phyloP scores from a whole-genome alignment of 768 basidiomycete genomes.

The Melanogaster broomeanus region DNA sequence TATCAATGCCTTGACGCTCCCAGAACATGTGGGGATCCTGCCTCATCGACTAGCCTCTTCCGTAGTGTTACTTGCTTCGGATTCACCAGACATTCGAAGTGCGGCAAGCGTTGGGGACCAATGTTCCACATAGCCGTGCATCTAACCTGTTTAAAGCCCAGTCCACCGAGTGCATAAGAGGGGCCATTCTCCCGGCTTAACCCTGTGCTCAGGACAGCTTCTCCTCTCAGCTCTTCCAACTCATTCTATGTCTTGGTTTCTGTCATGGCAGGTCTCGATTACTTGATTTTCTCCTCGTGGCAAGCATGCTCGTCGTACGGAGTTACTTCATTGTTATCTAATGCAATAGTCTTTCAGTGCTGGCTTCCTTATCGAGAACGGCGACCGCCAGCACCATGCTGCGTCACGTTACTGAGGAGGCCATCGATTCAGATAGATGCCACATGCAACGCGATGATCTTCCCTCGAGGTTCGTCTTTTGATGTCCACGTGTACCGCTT shows the following conservation, averaged over 20 bases:
- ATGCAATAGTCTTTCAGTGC: slow-evolving; percentile 11
- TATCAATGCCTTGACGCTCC: slow-evolving; percentile 24
- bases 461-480: slow-evolving; percentile 34
- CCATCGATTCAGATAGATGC: slow-evolving; percentile 28
- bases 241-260: background rate
- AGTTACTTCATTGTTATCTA: background rate
- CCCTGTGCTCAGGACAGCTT: slow-evolving; percentile 5
- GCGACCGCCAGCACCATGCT: slow-evolving; percentile 24
- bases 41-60: slow-evolving; percentile 29
- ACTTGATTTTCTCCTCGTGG: slow-evolving; percentile 28
- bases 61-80: slow-evolving; percentile 32
- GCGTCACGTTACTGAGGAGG: slow-evolving; percentile 30
- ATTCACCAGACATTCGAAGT: slow-evolving; percentile 31
- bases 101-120: slow-evolving; percentile 29
- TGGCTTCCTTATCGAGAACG: slow-evolving; percentile 22
- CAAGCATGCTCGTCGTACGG: slow-evolving; percentile 3
- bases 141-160: slow-evolving; percentile 22
- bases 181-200: slow-evolving; percentile 14
- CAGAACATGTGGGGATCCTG: slow-evolving; percentile 29
- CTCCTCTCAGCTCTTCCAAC: slow-evolving; percentile 5
- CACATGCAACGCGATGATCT: slow-evolving; percentile 33
- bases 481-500: slow-evolving; percentile 23
- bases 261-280: slow-evolving; percentile 26
- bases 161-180: slow-evolving; percentile 18
- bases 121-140: slow-evolving; percentile 25